Conservation (phyloP, 225 moss, liverwort and hornwort genomes). For the Thuidium tamariscinum region DNA sequence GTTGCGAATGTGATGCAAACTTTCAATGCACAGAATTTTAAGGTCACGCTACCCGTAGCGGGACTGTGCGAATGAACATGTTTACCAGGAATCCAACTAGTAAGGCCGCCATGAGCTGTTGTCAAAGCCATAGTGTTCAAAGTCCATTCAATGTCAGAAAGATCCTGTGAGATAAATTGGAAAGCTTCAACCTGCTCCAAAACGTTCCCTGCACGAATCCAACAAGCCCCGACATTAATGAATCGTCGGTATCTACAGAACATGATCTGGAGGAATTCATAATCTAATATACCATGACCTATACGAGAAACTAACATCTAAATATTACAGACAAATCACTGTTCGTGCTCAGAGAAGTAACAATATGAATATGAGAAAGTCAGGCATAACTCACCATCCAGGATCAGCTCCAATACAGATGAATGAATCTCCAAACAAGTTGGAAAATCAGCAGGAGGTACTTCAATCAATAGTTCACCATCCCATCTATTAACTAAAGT, state of each 20-base stretch:
- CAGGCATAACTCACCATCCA: slow-evolving; percentile 39
- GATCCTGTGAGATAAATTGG: slow-evolving; percentile 31
- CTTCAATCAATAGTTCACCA: slow-evolving; percentile 57
- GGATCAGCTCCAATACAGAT: slow-evolving; percentile 47
- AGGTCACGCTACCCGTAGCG: slow-evolving; percentile 9
- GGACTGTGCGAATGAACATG: slow-evolving; percentile 10
- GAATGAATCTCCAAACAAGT: slow-evolving; percentile 54
- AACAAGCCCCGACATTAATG: not conserved
- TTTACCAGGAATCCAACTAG: slow-evolving; percentile 36
- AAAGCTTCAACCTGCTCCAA: slow-evolving; percentile 53
- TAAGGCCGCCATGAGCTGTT: slow-evolving; percentile 28
- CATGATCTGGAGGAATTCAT: not conserved
- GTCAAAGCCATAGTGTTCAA: slow-evolving; percentile 48
- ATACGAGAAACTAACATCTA: not conserved
- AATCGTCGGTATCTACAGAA: not conserved
- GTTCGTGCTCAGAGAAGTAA: not conserved
- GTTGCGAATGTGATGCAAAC: slow-evolving; percentile 9
- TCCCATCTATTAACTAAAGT: slow-evolving; percentile 62
- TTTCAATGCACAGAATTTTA: slow-evolving; percentile 43
- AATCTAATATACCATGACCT: not conserved
- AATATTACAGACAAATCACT: not conserved
- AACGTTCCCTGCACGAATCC: slow-evolving; percentile 36
- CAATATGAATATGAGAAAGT: not conserved
- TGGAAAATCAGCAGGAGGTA: slow-evolving; percentile 39
- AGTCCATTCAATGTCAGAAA: slow-evolving; percentile 62